These are phyloP conservation scores for Colletotrichum graminicola DNA, from an alignment of 2,329 filamentous ascomycete genomes.

Conservation along the genomic window DNA sequence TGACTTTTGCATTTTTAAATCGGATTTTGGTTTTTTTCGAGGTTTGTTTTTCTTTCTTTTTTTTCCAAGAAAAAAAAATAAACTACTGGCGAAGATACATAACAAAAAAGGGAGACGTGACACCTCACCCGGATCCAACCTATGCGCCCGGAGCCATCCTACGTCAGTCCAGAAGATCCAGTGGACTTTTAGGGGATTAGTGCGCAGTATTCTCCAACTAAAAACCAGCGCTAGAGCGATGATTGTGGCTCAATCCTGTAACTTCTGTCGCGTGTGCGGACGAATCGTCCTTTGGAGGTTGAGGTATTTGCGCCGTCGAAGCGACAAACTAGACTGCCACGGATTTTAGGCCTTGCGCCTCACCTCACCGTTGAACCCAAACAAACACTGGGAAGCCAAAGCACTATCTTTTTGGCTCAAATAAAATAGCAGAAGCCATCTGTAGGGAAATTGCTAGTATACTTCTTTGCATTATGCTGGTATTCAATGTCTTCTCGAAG, in stretches of 20 bases:
- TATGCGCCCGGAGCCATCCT: background rate
- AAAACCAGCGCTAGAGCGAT: background rate
- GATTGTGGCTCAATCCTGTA: too few species aligned
- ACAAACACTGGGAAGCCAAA: background rate
- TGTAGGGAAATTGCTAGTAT: too few species aligned
- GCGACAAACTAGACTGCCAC: background rate
- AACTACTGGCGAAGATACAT: too few species aligned
- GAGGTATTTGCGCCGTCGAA: background rate
- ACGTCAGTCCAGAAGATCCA: background rate
- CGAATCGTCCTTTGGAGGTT: background rate
- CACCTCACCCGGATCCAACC: background rate
- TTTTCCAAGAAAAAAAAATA: too few species aligned
- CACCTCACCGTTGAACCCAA: background rate
- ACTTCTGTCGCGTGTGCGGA: too few species aligned
- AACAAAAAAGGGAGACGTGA: too few species aligned
- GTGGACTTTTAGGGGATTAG: background rate
- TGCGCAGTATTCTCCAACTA: background rate
- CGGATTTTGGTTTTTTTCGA: too few species aligned
- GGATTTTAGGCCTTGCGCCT: background rate
- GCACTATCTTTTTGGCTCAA: background rate
- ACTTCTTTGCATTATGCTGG: too few species aligned
- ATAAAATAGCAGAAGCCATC: background rate
- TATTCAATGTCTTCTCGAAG: too few species aligned
- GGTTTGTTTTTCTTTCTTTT: too few species aligned
- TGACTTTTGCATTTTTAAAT: too few species aligned